These are phyloP conservation scores for Hymenoscyphus fructigenus DNA, from an alignment of 2,329 filamentous ascomycete species.

Conservation along the genomic window DNA sequence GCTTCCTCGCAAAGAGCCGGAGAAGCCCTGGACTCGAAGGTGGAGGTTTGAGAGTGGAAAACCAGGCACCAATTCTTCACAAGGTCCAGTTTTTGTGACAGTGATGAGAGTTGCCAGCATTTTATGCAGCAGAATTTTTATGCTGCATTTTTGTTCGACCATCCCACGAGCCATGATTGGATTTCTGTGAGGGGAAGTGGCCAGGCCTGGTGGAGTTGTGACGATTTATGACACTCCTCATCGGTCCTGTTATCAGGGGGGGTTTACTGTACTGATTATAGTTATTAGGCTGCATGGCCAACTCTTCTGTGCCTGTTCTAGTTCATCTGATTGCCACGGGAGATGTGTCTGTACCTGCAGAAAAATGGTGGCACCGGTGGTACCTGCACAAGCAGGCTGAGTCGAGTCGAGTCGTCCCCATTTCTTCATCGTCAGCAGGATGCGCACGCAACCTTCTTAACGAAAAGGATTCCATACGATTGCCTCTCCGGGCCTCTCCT, in stretches of 20 bases:
- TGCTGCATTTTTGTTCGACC: constrained; percentile 13
- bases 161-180: neutral
- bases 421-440: too few relatives aligned
- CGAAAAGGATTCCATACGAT: too few relatives aligned
- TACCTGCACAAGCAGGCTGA: neutral
- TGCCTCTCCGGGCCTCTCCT: too few relatives aligned
- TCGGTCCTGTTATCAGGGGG: neutral
- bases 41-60: neutral
- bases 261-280: neutral
- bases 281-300: neutral
- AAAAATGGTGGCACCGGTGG: neutral
- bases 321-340: constrained; percentile 1
- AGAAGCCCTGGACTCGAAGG: neutral
- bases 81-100: neutral
- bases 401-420: too few relatives aligned
- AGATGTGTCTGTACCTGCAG: neutral
- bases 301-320: neutral
- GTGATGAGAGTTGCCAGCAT: constrained; percentile 1
- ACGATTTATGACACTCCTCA: neutral
- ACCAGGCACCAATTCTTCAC: neutral
- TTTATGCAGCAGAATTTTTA: constrained; percentile 22
- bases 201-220: neutral
- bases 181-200: neutral
- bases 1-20: neutral
- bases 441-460: too few relatives aligned